Base-by-base conservation (phyloP, 2,329 filamentous ascomycete genomes). In the Fusarium fracticaudum region DNA sequence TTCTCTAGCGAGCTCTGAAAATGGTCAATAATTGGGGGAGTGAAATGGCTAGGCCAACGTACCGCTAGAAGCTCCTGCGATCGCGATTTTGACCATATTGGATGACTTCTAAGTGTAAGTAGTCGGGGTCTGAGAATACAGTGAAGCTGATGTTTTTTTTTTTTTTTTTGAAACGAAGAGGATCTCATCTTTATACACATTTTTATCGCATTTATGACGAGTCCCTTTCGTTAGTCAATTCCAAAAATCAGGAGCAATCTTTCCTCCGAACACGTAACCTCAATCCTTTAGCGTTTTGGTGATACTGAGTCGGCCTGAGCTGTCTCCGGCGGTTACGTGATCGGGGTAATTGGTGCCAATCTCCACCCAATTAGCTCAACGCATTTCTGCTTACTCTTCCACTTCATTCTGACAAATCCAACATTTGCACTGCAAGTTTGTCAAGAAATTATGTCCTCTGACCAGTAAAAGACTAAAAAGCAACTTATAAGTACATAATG, bases 241-340 rank as follows among this genome's bases (percentile, higher is more conserved):
- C 15, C 0, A 3, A 5, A 0, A 2, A 0, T 8, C 8, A 22
- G 24, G 20, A 3, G 6, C 12, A 11, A 5, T 0, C 5, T 47
- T 26, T 24, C 0, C 8, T 1, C 26, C 55, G 31, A 35, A 37
- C 8, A 59, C 55, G 55, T 59, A 59, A 59, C 31, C n/a, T 6
- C 18, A 24, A 33, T 29, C 7, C 2, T 37, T 17, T 3, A 6
- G 6, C 2, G 2, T 8, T 5, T 20, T 37, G 14, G 11, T 13
- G 17, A 26, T 41, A 4, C 6, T 8, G 10, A 18, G 9, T 18
- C n/a, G n/a, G 38, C n/a, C n/a, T 38, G 17, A 63, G 11, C 26
- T 17, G 6, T 3, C 12, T 24, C 41, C n/a, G 15, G 13, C 41
- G 66, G 66, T 69, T 69, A 69, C 66, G 66, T 69, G 66, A 69